Evolutionary conservation across 148 eudicot genomes (phyloP), one percentile per base, ranked within the genome.

Genomic region (Simmondsia chinensis): DNA sequence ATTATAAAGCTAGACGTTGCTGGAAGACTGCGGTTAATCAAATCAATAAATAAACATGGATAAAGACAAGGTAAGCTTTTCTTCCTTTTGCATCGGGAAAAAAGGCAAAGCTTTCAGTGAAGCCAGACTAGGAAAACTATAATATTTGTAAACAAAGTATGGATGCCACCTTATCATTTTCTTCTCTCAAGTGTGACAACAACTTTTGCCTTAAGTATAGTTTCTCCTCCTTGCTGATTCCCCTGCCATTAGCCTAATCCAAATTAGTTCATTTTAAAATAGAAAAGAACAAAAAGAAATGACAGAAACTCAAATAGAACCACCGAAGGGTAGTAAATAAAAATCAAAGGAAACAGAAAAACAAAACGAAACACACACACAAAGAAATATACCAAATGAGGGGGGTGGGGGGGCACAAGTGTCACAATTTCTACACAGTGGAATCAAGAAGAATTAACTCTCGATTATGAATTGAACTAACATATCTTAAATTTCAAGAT

Each of bases 141-240:
- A 24, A 23, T 21, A 32, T 18, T 35, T n/a, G 19, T 31, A 51
- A 35, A 20, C 39, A 35, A 36, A 33, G 19, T 13, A 33, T 18
- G 36, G 28, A 38, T 10, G 61, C 22, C 46, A 86, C 99, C 95
- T 85, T 93, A 55, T 82, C 74, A 66, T 91, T 79, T 60, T 91
- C 95, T 66, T 91, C 99, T 70, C 95, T 82, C 67, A 86, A 70
- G 59, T 91, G 80, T 21, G 89, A 91, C 57, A 91, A 54, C 61
- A 91, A 57, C 46, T 82, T 91, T 51, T 82, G 85, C 68, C 75
- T 72, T 60, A 91, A 61, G 60, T 82, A 73, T 37, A 54, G 20
- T 68, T 91, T 91, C 70, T 91, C 95, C 34, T 91, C 95, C 33
- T 57, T 70, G 73, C 79, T 70, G 20, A 85, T 79, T 47, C 94